Percentiles rank a stretch among this genome's conserved stretches.
phyloP scores from a whole-genome alignment of 768 basidiomycete genomes.

The Leccinellum albellum region DNA sequence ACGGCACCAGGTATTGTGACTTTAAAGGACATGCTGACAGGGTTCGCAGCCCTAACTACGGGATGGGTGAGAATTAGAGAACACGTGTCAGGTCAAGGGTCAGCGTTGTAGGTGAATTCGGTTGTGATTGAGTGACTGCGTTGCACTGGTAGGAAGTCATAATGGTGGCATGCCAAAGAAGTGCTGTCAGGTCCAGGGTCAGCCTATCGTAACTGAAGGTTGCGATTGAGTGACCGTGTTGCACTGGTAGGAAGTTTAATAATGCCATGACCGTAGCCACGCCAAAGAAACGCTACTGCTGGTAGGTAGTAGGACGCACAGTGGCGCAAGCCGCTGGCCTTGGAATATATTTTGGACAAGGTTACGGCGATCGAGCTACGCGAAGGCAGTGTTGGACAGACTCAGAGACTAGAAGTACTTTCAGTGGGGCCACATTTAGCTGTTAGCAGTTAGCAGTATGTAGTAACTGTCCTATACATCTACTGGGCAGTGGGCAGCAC shows the following conservation, averaged over 20 bases:
- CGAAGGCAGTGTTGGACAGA: too few relatives aligned
- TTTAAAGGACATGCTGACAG: not conserved
- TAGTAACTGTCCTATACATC: too few relatives aligned
- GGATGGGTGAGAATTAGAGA: not conserved
- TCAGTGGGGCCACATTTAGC: too few relatives aligned
- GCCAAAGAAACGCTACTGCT: too few relatives aligned
- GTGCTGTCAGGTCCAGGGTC: not conserved
- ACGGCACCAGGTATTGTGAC: not conserved
- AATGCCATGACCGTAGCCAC: not conserved
- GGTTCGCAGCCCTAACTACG: not conserved
- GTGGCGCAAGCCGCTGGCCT: too few relatives aligned
- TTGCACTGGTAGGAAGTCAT: not conserved
- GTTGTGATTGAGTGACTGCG: not conserved
- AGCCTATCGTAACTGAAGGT: too few relatives aligned
- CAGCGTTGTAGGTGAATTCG: not conserved
- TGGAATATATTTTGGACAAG: too few relatives aligned
- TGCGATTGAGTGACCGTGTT: too few relatives aligned
- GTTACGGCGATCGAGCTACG: too few relatives aligned
- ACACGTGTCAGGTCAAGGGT: not conserved
- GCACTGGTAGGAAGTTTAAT: not conserved
- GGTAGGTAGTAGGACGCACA: too few relatives aligned
- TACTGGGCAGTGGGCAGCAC: too few relatives aligned
- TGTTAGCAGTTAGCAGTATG: not conserved
- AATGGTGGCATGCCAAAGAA: not conserved
- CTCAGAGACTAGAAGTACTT: too few relatives aligned